These are phyloP conservation scores for Saposhnikovia divaricata DNA, from an alignment of 129 eudicot species.

Conservation along the genomic window DNA sequence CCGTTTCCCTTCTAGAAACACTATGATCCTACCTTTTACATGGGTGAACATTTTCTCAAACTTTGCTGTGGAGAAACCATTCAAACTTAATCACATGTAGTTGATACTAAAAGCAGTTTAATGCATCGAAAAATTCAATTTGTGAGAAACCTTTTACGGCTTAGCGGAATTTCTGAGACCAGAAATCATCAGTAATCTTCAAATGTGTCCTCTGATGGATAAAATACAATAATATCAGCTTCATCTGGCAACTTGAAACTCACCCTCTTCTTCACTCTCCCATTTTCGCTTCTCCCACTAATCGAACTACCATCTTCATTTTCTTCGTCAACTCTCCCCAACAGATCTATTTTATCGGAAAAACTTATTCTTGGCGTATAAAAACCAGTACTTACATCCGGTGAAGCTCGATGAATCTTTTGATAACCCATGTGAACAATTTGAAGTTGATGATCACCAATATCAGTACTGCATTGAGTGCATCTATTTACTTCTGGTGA, in stretches of 20 bases:
- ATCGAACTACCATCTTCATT: slow-evolving; percentile 13
- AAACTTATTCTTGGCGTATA: slow-evolving; percentile 35
- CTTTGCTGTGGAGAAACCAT: neutral
- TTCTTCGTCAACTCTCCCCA: slow-evolving; percentile 29
- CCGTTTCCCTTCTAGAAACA: neutral
- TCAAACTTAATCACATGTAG: neutral
- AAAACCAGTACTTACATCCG: slow-evolving; percentile 20
- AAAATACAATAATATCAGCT: slow-evolving; percentile 27
- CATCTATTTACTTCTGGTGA: slow-evolving; percentile 2
- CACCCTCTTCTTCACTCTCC: slow-evolving; percentile 30
- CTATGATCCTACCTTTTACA: neutral
- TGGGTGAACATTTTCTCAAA: neutral
- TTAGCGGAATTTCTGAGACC: neutral
- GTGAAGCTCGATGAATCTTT: slow-evolving; percentile 13
- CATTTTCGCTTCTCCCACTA: neutral
- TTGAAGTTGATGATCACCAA: slow-evolving; percentile 6
- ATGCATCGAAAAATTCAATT: neutral
- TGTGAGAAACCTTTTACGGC: neutral
- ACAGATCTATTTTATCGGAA: slow-evolving; percentile 10
- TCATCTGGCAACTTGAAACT: slow-evolving; percentile 37
- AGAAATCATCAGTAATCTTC: neutral
- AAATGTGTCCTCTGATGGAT: neutral
- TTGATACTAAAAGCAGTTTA: neutral
- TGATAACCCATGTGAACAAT: slow-evolving; percentile 1
- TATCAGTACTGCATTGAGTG: neutral